A percentile compares a stretch with the other conserved stretches of the same genome.
Conservation (phyloP, 1,284 basidiomycete genomes). For the Fomes fomentarius region DNA sequence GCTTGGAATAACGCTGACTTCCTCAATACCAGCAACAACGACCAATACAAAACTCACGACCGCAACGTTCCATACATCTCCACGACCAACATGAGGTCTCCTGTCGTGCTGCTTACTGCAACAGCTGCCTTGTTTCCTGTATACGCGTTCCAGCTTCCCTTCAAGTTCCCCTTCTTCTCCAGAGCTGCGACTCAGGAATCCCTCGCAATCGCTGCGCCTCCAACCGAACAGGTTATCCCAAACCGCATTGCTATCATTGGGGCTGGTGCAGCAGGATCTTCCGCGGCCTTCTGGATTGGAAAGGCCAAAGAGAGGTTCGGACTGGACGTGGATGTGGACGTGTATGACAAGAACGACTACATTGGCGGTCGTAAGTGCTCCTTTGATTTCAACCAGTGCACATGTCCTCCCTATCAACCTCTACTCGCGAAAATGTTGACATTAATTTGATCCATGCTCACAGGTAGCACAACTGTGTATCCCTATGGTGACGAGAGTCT, state of each 20-base stretch:
- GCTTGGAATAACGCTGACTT: no score
- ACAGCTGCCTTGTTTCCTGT: constrained; percentile 17
- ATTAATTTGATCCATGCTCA: neutral
- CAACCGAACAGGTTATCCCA: constrained; percentile 11
- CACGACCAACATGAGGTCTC: constrained; percentile 14
- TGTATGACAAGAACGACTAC: constrained; percentile 78
- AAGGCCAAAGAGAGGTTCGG: constrained; percentile 73
- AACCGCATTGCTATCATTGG: constrained; percentile 78
- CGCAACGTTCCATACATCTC: no score
- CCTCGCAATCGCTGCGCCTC: constrained; percentile 4
- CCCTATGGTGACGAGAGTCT: constrained; percentile 72
- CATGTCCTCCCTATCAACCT: no score
- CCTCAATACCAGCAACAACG: no score
- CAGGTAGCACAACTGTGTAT: constrained; percentile 77
- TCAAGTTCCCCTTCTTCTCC: constrained; percentile 25
- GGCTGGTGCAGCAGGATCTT: constrained; percentile 84
- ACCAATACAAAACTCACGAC: no score
- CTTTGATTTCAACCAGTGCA: no score
- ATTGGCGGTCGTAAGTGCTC: constrained; percentile 80
- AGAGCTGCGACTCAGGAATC: constrained; percentile 9
- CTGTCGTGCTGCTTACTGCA: constrained; percentile 7
- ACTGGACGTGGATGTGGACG: constrained; percentile 74
- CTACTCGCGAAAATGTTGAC: no score
- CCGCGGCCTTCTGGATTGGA: constrained; percentile 86
- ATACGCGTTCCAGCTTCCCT: constrained; percentile 27